A percentile compares a stretch with the other conserved stretches of the same genome.
phyloP scores from a whole-genome alignment of 305 asterid species.

The Solanum hybrid region DNA sequence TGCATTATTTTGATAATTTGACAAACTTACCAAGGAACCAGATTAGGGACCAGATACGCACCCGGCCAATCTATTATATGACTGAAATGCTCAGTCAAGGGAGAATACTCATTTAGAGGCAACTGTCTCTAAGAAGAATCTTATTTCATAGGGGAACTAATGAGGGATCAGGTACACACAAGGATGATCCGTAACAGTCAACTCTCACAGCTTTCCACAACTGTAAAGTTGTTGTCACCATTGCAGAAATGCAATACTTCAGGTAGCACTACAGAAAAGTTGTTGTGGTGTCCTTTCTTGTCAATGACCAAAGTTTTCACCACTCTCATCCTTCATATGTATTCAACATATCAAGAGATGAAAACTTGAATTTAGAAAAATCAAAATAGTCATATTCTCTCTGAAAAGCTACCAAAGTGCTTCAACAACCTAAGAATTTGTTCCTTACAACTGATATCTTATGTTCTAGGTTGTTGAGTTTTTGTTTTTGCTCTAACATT shows the following conservation, averaged over 20 bases:
- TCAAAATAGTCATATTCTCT: neutral
- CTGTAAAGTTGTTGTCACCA: neutral
- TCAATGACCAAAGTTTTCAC: neutral
- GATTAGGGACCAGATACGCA: too few species aligned
- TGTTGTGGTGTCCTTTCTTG: neutral
- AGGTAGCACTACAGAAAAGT: neutral
- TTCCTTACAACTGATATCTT: neutral
- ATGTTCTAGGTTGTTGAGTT: neutral
- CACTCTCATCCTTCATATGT: neutral
- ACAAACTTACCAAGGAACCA: too few species aligned
- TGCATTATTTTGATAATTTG: too few species aligned
- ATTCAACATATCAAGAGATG: neutral
- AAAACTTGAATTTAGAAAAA: neutral
- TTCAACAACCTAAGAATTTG: neutral
- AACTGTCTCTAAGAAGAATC: too few species aligned
- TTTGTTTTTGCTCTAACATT: neutral
- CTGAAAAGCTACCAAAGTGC: neutral
- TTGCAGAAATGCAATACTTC: neutral
- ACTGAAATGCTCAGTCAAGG: too few species aligned
- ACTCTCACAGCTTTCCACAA: neutral
- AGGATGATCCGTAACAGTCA: neutral
- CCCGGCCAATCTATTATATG: too few species aligned
- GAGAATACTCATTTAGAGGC: too few species aligned
- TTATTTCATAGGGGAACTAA: neutral
- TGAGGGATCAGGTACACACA: neutral